These are phyloP conservation scores for Hapsidospora chrysogenum DNA, from an alignment of 495 filamentous ascomycete genomes.

Conservation along the genomic window DNA sequence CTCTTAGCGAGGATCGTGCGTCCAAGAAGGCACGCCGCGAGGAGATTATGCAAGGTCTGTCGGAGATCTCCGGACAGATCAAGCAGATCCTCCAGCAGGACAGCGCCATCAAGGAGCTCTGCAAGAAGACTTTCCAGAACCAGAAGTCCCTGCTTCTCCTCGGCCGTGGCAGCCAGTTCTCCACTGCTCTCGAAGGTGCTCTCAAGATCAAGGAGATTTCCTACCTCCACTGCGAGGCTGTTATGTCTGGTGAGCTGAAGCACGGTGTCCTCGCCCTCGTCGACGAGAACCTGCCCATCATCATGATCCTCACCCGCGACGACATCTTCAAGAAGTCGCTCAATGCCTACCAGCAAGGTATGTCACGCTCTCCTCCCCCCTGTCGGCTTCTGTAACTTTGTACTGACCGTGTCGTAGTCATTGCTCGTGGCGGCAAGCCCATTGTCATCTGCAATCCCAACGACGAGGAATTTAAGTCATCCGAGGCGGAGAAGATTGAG, in stretches of 20 bases:
- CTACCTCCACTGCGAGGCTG: conserved; percentile 96
- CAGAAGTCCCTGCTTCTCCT: conserved; percentile 91
- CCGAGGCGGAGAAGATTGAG: conserved; percentile 89
- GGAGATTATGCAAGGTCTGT: conserved; percentile 91
- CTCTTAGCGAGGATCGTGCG: conserved; percentile 85
- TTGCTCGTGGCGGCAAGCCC: conserved; percentile 82
- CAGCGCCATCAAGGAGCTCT: conserved; percentile 83
- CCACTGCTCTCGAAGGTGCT: conserved; percentile 93
- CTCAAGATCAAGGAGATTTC: conserved; percentile 99
- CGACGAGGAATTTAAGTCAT: conserved; percentile 76
- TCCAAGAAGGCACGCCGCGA: conserved; percentile 86
- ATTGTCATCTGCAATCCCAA: conserved; percentile 94
- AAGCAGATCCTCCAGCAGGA: conserved; percentile 78
- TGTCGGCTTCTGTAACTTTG: conserved; percentile 1
- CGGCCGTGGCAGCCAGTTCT: conserved; percentile 88
- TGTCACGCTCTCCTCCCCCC: conserved; percentile 9
- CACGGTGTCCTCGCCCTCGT: conserved; percentile 95
- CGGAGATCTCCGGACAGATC: conserved; percentile 78
- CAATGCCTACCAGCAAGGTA: conserved; percentile 96
- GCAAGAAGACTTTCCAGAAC: conserved; percentile 78
- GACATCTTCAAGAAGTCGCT: conserved; percentile 91
- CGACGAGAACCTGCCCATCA: conserved; percentile 94
- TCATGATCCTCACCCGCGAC: conserved; percentile 97
- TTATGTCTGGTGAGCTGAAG: conserved; percentile 98
- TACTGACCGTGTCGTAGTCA: conserved; percentile 38